Percentiles rank a stretch among this genome's conserved stretches.
Conservation (phyloP, 257 asterid species). For the Primulina tabacum region DNA sequence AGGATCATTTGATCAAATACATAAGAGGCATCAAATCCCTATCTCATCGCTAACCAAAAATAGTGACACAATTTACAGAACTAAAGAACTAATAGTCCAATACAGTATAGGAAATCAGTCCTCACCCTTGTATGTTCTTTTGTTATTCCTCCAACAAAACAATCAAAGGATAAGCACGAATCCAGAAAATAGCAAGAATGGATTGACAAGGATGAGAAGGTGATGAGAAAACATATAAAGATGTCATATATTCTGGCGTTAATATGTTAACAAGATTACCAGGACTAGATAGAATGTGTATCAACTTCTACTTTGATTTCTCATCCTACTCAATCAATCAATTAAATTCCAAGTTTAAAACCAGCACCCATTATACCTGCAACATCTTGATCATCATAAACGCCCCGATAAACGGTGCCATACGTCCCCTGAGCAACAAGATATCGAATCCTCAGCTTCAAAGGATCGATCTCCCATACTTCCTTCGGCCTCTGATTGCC, state of each 20-base stretch:
- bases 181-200: background rate
- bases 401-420: conserved; percentile 83
- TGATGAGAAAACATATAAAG: too few species aligned
- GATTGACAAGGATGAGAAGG: too few species aligned
- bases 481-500: conserved; percentile 26
- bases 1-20: background rate
- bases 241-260: too few species aligned
- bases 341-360: background rate
- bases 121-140: background rate
- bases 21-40: background rate
- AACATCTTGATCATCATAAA: conserved; percentile 68
- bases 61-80: too few species aligned
- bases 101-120: too few species aligned
- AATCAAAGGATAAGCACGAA: background rate
- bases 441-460: conserved; percentile 58
- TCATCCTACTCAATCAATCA: background rate
- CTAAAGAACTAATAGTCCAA: background rate
- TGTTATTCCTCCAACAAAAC: background rate
- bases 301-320: background rate
- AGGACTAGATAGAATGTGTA: background rate
- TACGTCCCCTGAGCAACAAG: conserved; percentile 75
- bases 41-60: background rate
- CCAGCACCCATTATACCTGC: conserved; percentile 46
- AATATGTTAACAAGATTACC: too few species aligned
- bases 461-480: conserved; percentile 77